Percentiles rank a stretch among this genome's conserved stretches.
Evolutionary conservation across 352 stramenopile species (phyloP).

Genomic region (Phytophthora nicotianae): DNA sequence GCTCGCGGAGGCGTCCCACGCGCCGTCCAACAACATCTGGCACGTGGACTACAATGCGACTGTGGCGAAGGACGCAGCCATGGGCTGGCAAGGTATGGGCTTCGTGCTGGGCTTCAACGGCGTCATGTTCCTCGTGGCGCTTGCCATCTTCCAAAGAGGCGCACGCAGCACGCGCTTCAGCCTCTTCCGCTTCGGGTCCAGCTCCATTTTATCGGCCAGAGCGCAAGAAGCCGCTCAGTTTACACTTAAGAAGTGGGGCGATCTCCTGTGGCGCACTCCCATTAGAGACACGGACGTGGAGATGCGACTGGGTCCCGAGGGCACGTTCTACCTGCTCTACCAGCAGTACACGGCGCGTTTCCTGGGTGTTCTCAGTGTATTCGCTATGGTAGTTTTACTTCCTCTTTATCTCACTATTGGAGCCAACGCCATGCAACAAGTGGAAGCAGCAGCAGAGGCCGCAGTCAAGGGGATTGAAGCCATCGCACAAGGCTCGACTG

Average conservation of each 20-base stretch:
- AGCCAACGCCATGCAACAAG: slow-evolving; percentile 38
- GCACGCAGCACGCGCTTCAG: slow-evolving; percentile 74
- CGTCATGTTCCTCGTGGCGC: slow-evolving; percentile 65
- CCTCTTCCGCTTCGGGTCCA: slow-evolving; percentile 70
- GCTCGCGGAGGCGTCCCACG: not conserved
- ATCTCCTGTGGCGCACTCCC: slow-evolving; percentile 74
- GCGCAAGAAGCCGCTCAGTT: slow-evolving; percentile 48
- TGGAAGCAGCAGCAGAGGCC: slow-evolving; percentile 32
- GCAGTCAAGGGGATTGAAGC: slow-evolving; percentile 33
- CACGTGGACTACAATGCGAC: slow-evolving; percentile 84
- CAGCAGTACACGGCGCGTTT: slow-evolving; percentile 78
- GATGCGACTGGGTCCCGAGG: slow-evolving; percentile 67
- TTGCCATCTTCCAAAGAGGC: slow-evolving; percentile 69
- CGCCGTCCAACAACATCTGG: slow-evolving; percentile 63
- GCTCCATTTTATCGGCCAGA: slow-evolving; percentile 45
- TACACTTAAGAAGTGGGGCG: slow-evolving; percentile 62
- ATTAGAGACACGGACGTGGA: slow-evolving; percentile 75
- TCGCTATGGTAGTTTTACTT: slow-evolving; percentile 72
- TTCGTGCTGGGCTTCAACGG: slow-evolving; percentile 79
- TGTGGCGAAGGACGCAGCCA: slow-evolving; percentile 69
- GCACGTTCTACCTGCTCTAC: slow-evolving; percentile 87
- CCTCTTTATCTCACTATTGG: slow-evolving; percentile 74
- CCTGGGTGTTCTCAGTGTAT: slow-evolving; percentile 60
- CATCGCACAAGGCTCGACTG: slow-evolving; percentile 23
- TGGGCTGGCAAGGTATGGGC: slow-evolving; percentile 82